phyloP scores from a whole-genome alignment of 768 basidiomycete genomes.

The Xerocomellus dryophilus region DNA sequence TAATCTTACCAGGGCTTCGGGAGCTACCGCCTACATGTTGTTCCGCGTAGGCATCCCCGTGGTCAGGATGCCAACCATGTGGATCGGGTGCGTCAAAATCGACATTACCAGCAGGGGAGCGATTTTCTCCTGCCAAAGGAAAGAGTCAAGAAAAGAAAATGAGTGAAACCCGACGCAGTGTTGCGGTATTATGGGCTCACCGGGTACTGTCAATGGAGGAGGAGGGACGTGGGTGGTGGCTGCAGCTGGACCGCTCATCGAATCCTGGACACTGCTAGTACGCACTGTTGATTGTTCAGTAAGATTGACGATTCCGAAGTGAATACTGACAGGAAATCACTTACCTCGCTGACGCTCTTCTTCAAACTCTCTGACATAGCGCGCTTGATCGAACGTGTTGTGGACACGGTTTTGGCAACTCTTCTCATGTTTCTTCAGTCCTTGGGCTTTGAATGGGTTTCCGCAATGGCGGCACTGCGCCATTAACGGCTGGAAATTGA shows the following conservation, averaged over 20 bases:
- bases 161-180: no score
- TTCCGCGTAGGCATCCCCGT: not conserved
- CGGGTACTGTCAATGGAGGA: not conserved
- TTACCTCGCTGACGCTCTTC: not conserved
- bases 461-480: not conserved
- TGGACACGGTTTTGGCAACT: not conserved
- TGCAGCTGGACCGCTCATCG: not conserved
- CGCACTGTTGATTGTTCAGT: no score
- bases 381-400: not conserved
- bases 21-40: not conserved
- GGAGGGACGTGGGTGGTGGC: not conserved
- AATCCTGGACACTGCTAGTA: no score
- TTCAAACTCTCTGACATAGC: not conserved
- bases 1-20: not conserved
- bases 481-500: not conserved
- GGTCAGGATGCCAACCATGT: not conserved
- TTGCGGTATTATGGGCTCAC: no score
- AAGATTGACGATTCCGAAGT: no score
- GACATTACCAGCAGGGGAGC: not conserved
- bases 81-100: not conserved
- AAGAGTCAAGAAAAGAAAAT: not conserved
- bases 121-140: not conserved
- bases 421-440: not conserved
- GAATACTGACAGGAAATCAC: no score
- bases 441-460: not conserved